phyloP scores from a whole-genome alignment of 352 stramenopile species.

The Globisporangium spiculum region DNA sequence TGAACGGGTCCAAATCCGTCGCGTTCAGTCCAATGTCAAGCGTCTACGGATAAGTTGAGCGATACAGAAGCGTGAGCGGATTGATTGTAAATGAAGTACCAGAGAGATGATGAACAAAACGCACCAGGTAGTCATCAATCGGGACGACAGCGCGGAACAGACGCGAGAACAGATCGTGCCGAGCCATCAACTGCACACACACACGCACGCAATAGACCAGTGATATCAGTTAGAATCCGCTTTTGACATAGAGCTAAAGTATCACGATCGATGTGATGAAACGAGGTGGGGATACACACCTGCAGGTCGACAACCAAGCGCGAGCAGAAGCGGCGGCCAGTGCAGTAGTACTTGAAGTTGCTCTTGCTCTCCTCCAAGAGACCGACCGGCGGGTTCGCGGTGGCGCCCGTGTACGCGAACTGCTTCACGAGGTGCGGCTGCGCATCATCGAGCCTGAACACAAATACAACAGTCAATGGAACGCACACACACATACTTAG shows the following conservation, averaged over 20 bases:
- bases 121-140: conserved; percentile 16
- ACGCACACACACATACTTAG: background rate
- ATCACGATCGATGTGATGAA: background rate
- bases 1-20: conserved; percentile 59
- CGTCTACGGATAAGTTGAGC: conserved; percentile 30
- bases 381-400: conserved; percentile 50
- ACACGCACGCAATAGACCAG: background rate
- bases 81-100: background rate
- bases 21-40: conserved; percentile 66
- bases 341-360: conserved; percentile 88
- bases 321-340: conserved; percentile 71
- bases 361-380: conserved; percentile 68
- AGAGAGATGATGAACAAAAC: background rate
- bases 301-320: conserved; percentile 66
- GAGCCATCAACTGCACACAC: conserved; percentile 37
- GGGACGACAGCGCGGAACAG: conserved; percentile 48
- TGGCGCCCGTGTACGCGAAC: conserved; percentile 74
- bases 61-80: background rate
- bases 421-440: conserved; percentile 64
- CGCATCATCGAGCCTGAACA: conserved; percentile 45
- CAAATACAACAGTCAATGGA: background rate
- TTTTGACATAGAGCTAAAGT: background rate
- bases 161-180: conserved; percentile 64
- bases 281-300: conserved; percentile 21
- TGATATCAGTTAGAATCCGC: background rate